Evolutionary conservation across 345 rosid species (phyloP), one percentile per base, ranked within the genome.

Genomic region (Euphorbia tirucalli): DNA sequence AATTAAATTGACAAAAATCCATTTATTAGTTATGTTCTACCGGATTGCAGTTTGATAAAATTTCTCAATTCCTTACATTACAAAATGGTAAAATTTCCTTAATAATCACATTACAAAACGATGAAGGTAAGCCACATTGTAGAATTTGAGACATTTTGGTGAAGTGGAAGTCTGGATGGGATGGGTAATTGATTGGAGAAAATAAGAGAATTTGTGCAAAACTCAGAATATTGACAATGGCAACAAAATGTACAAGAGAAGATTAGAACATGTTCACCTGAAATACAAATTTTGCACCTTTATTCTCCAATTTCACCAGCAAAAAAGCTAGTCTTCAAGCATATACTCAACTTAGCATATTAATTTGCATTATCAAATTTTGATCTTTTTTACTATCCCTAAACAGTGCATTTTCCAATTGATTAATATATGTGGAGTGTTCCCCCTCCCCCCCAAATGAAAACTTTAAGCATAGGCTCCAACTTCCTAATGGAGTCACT

Each of bases 401-500:
- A 41, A 6, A 4, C 44, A 41, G 8, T 2, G 44, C 44, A 41
- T 6, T 41, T 59, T 44, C 7, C 10, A 27, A 28, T 49, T 31
- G n/a, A 37, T 16, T 35, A 1, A 25, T 30, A n/a, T 31, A 41
- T n/a, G 4, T 57, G 21, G 7, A 41, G 15, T 25, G 31, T 3
- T 55, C n/a, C n/a, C n/a, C n/a, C n/a, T 56, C 24, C 39, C 25
- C 28, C 19, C 35, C 63, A 39, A 37, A 69, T 19, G 14, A 32
- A 48, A 7, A 64, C 21, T 14, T 32, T 16, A 9, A 25, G 6
- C 10, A 57, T 66, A n/a, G 46, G 4, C 65, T 13, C 32, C 30
- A 49, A 61, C 41, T 68, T 62, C 39, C 0, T 4, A 61, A 76
- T 74, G 84, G 74, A 78, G 24, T 56, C 65, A 54, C 19, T 78